phyloP scores from a whole-genome alignment of 257 asterid species.

The Cynanchum wilfordii region DNA sequence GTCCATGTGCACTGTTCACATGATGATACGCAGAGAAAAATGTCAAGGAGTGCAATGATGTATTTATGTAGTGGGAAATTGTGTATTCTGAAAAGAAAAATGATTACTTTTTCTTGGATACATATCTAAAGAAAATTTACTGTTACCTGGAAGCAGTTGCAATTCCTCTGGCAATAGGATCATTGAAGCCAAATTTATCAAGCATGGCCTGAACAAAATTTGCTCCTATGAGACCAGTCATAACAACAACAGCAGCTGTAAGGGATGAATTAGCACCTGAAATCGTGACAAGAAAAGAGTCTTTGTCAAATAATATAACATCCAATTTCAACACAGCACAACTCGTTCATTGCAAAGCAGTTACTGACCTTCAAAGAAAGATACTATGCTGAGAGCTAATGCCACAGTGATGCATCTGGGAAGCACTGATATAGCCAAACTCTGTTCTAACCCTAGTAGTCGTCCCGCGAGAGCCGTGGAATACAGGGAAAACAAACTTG shows the following conservation, averaged over 20 bases:
- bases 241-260: conserved; percentile 94
- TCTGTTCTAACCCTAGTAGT: conserved; percentile 66
- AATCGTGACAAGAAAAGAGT: conserved; percentile 6
- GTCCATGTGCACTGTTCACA: conserved; percentile 76
- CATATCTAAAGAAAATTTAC: background rate
- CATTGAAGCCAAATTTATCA: conserved; percentile 76
- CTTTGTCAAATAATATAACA: background rate
- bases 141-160: conserved; percentile 96
- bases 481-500: conserved; percentile 78
- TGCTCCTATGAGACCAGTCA: conserved; percentile 93
- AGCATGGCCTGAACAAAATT: conserved; percentile 83
- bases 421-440: conserved; percentile 64
- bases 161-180: conserved; percentile 96
- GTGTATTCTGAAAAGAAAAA: background rate
- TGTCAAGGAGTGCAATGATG: too few species aligned
- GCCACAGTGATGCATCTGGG: conserved; percentile 99
- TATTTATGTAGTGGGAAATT: background rate
- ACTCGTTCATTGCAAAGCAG: background rate
- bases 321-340: background rate
- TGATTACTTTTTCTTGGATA: background rate
- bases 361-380: conserved; percentile 78
- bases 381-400: conserved; percentile 91
- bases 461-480: conserved; percentile 91
- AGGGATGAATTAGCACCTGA: conserved; percentile 94
- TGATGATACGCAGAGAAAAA: background rate